Evolutionary conservation across 1,284 basidiomycete species (phyloP).

Genomic region (Heterobasidion irregulare): DNA sequence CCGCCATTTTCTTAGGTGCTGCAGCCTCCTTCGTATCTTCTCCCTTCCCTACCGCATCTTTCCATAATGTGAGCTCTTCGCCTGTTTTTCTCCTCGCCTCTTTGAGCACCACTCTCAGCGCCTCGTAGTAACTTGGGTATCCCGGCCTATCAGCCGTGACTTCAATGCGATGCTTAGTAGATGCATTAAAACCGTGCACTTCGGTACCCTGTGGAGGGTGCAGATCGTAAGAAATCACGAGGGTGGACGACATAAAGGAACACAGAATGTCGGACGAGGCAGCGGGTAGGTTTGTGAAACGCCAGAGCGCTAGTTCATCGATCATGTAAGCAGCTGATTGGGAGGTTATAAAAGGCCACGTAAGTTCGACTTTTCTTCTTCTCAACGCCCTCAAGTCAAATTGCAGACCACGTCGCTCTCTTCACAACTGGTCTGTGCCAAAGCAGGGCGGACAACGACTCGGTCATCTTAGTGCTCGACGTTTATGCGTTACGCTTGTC

Average conservation of each 20-base stretch:
- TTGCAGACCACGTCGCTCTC: slow-evolving; percentile 26
- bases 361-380: background rate
- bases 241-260: too few relatives aligned
- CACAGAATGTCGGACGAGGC: too few relatives aligned
- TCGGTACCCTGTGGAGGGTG: too few relatives aligned
- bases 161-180: too few relatives aligned
- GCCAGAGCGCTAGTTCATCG: too few relatives aligned
- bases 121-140: slow-evolving; percentile 40
- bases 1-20: slow-evolving; percentile 24
- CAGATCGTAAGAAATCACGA: too few relatives aligned
- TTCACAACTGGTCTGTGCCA: slow-evolving; percentile 40
- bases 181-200: too few relatives aligned
- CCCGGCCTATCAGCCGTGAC: too few relatives aligned
- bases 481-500: slow-evolving; percentile 21
- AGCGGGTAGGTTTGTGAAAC: too few relatives aligned
- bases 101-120: slow-evolving; percentile 38
- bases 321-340: too few relatives aligned
- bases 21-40: slow-evolving; percentile 39
- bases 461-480: slow-evolving; percentile 45
- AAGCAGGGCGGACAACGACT: slow-evolving; percentile 38
- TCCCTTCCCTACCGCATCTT: slow-evolving; percentile 53
- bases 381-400: slow-evolving; percentile 41
- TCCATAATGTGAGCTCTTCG: slow-evolving; percentile 59
- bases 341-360: too few relatives aligned
- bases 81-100: slow-evolving; percentile 46